Evolutionary conservation across 768 basidiomycete genomes (phyloP).

Genomic region (Cubamyces lactineus): DNA sequence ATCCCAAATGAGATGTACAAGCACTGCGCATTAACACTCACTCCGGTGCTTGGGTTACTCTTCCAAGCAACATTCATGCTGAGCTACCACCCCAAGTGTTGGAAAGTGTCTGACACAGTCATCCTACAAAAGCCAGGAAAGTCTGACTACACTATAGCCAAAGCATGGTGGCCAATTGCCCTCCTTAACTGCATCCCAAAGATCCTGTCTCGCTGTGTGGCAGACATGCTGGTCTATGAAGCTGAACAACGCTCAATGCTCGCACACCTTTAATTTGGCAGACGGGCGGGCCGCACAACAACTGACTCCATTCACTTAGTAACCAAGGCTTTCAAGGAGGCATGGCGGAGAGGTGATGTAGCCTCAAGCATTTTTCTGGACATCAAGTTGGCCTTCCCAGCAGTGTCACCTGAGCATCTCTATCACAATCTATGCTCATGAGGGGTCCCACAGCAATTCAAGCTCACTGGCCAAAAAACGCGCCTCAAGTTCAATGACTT

Average conservation of each 20-base stretch:
- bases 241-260: constrained; percentile 20
- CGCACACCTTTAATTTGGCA: constrained; percentile 29
- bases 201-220: constrained; percentile 29
- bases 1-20: constrained; percentile 41
- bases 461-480: constrained; percentile 23
- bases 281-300: constrained; percentile 28
- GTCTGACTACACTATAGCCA: constrained; percentile 37
- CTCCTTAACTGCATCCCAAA: constrained; percentile 35
- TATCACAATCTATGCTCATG: constrained; percentile 19
- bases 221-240: constrained; percentile 10
- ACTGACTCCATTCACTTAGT: constrained; percentile 32
- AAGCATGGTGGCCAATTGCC: constrained; percentile 43
- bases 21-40: constrained; percentile 29
- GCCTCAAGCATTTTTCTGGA: constrained; percentile 36
- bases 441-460: constrained; percentile 20
- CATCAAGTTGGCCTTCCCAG: constrained; percentile 40
- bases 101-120: constrained; percentile 34
- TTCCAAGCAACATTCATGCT: constrained; percentile 37
- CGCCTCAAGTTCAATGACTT: constrained; percentile 33
- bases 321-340: constrained; percentile 24
- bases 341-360: constrained; percentile 30
- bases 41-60: constrained; percentile 33
- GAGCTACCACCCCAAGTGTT: constrained; percentile 17
- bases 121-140: constrained; percentile 43
- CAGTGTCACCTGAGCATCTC: constrained; percentile 7